Evolutionary conservation across 1,139 yeast genomes (phyloP), one percentile per base, ranked within the genome.

Genomic region (Pichia sp.): DNA sequence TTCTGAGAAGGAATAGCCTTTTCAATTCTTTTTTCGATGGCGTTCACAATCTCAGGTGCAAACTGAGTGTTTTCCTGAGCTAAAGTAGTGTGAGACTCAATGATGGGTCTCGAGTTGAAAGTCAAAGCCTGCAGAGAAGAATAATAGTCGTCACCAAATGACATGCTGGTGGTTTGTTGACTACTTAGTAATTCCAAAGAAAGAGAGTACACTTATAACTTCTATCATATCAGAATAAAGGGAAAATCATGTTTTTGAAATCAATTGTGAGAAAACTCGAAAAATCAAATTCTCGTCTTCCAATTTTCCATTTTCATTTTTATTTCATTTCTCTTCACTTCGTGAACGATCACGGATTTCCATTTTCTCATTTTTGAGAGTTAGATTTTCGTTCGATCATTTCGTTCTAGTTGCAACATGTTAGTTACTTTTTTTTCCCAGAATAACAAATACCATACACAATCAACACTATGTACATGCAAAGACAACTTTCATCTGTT

Each of bases 91-190:
- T 90, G 74, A 45, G 80, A 84, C 45, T 85, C 84, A 56, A 92
- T 92, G 47, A 90, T 85, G 15, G 97, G 97, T 51, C 90, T 76
- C 8, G 96, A 87, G 65, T 89, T 90, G 69, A 85, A 83, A 9
- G 96, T 88, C 56, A 92, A 72, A 54, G 87, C 95, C 41, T 76
- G 74, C 47, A 92, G 69, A 35, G 87, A 80, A 54, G 74, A 76
- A 43, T 75, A 73, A 64, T 82, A 88, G 65, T 86, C 94, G 52
- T 73, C 74, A 30, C 79, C 79, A 52, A 79, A 68, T 48, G 39
- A 36, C 39, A 36, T 23, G 18, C 8, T 36, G 24, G 24, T 13
- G 15, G 16, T 20, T 22, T 12, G 16, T 1, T 35, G 24, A 9
- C 24, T 35, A 9, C 15, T 34, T 18, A n/a, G n/a, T n/a, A n/a